Evolutionary conservation across 2,329 filamentous ascomycete species (phyloP).

Genomic region (Fusarium sp.): DNA sequence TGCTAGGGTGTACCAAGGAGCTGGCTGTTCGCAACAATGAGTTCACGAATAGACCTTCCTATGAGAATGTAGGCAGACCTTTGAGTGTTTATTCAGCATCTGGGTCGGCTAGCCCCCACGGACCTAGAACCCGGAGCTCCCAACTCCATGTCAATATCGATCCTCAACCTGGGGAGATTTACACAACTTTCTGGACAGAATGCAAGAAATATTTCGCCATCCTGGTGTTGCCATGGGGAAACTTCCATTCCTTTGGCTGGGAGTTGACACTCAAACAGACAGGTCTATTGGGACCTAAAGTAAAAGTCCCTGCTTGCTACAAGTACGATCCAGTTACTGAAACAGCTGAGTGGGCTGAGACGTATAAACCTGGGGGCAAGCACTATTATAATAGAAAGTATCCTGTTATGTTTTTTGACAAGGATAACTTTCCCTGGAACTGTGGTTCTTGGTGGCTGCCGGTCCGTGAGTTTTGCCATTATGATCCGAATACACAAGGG

Average conservation of each 20-base stretch:
- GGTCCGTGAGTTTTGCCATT: accelerated
- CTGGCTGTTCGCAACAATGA: conserved; percentile 9
- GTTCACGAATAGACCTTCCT: not conserved
- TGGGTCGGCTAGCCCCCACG: not conserved
- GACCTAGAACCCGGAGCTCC: not conserved
- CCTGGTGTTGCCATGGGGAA: not conserved
- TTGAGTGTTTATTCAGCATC: not conserved
- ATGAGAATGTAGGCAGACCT: not conserved
- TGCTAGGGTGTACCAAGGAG: not conserved
- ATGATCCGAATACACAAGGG: not conserved
- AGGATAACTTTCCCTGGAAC: not conserved
- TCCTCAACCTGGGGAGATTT: conserved; percentile 16
- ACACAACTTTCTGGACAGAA: not conserved
- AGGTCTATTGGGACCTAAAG: too few relatives aligned
- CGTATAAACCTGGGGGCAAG: not conserved
- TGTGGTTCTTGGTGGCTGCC: accelerated
- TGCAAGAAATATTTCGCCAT: not conserved
- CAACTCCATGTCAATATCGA: not conserved
- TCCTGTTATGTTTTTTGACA: not conserved
- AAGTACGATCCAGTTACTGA: not conserved
- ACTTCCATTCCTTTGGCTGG: not conserved
- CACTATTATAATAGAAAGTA: not conserved
- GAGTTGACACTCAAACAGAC: not conserved
- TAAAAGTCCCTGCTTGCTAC: not conserved
- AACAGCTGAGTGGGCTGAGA: not conserved